These are phyloP conservation scores for Chloris gayana DNA, from an alignment of 176 grass and related monocot genomes.

Conservation along the genomic window DNA sequence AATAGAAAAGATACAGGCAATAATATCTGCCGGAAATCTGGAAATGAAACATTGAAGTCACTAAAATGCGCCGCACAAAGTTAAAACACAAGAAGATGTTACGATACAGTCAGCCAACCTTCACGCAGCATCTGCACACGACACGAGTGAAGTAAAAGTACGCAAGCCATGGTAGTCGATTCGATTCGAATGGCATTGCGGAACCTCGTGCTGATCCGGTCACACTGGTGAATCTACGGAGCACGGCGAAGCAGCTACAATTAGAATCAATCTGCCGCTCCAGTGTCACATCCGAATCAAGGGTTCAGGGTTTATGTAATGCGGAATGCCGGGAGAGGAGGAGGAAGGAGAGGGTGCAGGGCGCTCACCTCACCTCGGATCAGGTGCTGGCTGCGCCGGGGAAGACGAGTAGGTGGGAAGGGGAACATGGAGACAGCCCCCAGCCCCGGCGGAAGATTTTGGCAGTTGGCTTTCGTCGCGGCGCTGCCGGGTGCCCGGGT, in stretches of 20 bases:
- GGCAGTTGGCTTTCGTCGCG: neutral
- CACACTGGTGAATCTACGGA: neutral
- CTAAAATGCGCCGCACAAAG: neutral
- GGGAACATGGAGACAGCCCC: neutral
- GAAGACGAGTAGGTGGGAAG: neutral
- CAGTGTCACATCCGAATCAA: too few species aligned
- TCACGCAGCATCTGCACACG: neutral
- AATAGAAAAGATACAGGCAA: neutral
- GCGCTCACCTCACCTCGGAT: conserved; percentile 40
- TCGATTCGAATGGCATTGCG: neutral
- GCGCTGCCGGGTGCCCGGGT: too few species aligned
- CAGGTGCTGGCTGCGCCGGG: neutral
- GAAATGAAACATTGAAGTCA: neutral
- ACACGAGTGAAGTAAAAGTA: neutral
- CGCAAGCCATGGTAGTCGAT: neutral
- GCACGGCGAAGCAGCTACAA: neutral
- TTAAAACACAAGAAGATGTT: neutral
- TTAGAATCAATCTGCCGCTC: neutral
- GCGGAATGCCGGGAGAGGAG: neutral
- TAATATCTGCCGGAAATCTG: neutral
- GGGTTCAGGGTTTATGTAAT: neutral
- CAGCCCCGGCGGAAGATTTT: neutral
- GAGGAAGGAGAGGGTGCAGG: neutral
- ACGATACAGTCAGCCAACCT: neutral
- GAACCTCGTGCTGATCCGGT: neutral